Conservation (phyloP, 169 alveolate genomes). For the Fabrea salina region DNA sequence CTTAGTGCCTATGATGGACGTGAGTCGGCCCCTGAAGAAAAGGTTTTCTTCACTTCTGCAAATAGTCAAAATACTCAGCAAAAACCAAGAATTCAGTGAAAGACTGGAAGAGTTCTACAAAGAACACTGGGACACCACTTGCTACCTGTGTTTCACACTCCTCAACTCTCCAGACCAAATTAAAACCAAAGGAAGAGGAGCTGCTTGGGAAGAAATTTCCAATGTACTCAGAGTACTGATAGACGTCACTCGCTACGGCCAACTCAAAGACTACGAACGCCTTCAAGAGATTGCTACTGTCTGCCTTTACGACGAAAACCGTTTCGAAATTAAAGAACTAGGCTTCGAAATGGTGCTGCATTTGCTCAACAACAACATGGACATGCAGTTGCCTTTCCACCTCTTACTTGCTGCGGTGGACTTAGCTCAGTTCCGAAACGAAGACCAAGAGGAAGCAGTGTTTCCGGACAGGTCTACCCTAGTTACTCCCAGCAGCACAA, state of each 20-base stretch:
- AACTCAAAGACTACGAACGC: not conserved
- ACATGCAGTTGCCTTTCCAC: not conserved
- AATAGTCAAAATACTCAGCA: not conserved
- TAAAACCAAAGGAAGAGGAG: conserved; percentile 5
- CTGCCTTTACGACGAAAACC: conserved; percentile 18
- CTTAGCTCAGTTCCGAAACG: not conserved
- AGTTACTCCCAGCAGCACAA: not conserved
- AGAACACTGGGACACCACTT: not conserved
- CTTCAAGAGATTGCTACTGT: conserved; percentile 1
- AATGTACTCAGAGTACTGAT: not conserved
- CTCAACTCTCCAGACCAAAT: conserved; percentile 1
- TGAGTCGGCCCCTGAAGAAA: not conserved
- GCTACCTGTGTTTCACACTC: not conserved
- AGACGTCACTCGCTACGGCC: conserved; percentile 11
- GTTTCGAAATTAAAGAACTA: conserved; percentile 22
- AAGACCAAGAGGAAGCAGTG: not conserved
- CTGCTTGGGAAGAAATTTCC: conserved; percentile 30
- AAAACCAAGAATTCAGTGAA: not conserved
- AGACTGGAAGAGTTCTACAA: not conserved
- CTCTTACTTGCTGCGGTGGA: conserved; percentile 13
- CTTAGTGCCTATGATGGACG: not conserved
- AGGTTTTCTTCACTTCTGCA: not conserved
- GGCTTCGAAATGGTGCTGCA: conserved; percentile 19
- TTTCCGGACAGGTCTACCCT: not conserved
- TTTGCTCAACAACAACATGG: conserved; percentile 4